A percentile compares a stretch with the other conserved stretches of the same genome.
Evolutionary conservation across 139 green algal genomes (phyloP).

Genomic region (Eudorina sp.): DNA sequence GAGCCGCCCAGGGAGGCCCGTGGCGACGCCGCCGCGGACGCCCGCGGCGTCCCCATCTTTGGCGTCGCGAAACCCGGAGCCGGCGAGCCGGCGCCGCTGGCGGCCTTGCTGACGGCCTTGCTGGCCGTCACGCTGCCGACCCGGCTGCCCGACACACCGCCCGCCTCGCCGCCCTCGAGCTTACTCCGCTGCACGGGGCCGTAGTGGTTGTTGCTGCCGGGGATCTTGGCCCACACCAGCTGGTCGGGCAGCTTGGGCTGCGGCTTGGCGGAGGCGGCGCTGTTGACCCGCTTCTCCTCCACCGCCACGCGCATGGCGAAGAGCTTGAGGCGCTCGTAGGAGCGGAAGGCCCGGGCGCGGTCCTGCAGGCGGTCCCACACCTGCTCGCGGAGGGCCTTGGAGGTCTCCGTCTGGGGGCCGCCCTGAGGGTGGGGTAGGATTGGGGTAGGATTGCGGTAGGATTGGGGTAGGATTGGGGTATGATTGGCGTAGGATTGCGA

Average conservation of each 20-base stretch:
- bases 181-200: not conserved
- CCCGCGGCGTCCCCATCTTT: not conserved
- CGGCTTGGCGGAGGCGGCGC: not conserved
- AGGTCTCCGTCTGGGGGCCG: not conserved
- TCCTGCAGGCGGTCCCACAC: not conserved
- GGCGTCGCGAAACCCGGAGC: not conserved
- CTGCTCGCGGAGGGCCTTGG: not conserved
- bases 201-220: constrained; percentile 32
- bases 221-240: constrained; percentile 15
- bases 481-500: too few relatives aligned
- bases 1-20: not conserved
- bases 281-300: constrained; percentile 50
- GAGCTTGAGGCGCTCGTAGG: constrained; percentile 48
- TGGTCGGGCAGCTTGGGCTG: constrained; percentile 46
- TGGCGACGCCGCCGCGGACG: constrained; percentile 5
- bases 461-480: too few relatives aligned
- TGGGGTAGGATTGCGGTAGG: not conserved
- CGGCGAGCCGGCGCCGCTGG: not conserved
- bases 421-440: not conserved
- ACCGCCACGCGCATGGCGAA: constrained; percentile 14
- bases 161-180: not conserved
- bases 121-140: not conserved
- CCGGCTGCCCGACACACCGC: not conserved
- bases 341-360: constrained; percentile 15
- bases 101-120: not conserved